A percentile compares a stretch with the other conserved stretches of the same genome.
These are phyloP conservation scores for Combretum micranthum DNA, from an alignment of 345 rosid genomes.

Conservation along the genomic window DNA sequence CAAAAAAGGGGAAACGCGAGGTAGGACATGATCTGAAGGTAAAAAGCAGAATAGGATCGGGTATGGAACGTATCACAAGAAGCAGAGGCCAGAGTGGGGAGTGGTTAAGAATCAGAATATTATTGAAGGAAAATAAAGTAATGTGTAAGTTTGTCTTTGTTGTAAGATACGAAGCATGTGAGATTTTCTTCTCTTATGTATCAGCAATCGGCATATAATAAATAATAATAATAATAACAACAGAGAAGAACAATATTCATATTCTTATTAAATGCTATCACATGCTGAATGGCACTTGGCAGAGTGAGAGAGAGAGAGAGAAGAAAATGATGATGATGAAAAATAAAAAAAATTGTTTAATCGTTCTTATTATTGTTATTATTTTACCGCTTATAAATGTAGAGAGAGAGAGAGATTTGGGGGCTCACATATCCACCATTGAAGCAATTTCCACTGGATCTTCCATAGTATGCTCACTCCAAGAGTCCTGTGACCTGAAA, in stretches of 20 bases:
- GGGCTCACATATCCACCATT: conserved; percentile 74
- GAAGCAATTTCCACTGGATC: conserved; percentile 68
- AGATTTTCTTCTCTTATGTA: too few species aligned
- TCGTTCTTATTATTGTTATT: neutral
- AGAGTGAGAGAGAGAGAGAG: too few species aligned
- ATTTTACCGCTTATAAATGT: neutral
- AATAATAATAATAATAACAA: neutral
- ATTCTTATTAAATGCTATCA: conserved; percentile 2
- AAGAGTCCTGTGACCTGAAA: conserved; percentile 12
- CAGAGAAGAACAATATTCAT: neutral
- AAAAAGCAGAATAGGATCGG: too few species aligned
- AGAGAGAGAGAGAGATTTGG: neutral
- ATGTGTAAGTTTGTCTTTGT: too few species aligned
- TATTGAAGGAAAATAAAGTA: neutral
- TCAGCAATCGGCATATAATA: too few species aligned
- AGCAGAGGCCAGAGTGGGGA: too few species aligned
- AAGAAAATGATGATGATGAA: too few species aligned
- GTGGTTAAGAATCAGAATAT: too few species aligned
- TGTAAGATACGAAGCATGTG: neutral
- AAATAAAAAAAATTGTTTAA: too few species aligned
- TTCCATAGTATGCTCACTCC: conserved; percentile 60
- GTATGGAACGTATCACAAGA: too few species aligned
- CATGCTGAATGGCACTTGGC: conserved; percentile 1
- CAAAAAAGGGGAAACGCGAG: too few species aligned
- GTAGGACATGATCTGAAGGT: too few species aligned